Conservation (phyloP, 2,329 filamentous ascomycete genomes). For the Exophiala sideris region DNA sequence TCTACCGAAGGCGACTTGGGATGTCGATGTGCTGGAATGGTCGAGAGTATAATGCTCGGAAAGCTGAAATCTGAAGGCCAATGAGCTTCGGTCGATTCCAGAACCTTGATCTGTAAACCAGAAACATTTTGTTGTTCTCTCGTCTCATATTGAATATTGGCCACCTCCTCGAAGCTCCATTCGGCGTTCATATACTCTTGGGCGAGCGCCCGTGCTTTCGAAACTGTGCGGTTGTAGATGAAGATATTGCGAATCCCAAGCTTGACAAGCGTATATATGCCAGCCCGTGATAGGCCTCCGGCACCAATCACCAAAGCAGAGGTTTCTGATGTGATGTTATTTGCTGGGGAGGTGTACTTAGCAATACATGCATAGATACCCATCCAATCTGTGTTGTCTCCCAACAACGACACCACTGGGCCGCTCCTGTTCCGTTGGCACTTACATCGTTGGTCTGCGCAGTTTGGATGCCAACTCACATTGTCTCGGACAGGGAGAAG, state of each 20-base stretch:
- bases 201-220: conserved; percentile 64
- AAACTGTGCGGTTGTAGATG: conserved; percentile 66
- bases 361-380: conserved; percentile 71
- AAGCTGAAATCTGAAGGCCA: conserved; percentile 63
- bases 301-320: conserved; percentile 62
- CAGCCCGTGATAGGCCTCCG: conserved; percentile 47
- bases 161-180: conserved; percentile 26
- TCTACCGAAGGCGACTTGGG: conserved; percentile 26
- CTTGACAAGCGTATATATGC: conserved; percentile 54
- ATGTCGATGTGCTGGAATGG: conserved; percentile 16
- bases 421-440: conserved; percentile 60
- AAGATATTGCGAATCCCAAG: conserved; percentile 72
- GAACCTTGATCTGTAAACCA: conserved; percentile 41
- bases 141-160: conserved; percentile 10
- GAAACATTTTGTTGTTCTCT: not conserved
- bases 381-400: conserved; percentile 80
- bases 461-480: conserved; percentile 38
- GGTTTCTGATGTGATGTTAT: conserved; percentile 55
- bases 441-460: not conserved
- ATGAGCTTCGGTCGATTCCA: conserved; percentile 55
- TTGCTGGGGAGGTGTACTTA: conserved; percentile 55
- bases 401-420: conserved; percentile 56
- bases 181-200: conserved; percentile 58
- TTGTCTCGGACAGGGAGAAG: conserved; percentile 39
- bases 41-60: conserved; percentile 67